phyloP scores from a whole-genome alignment of 306 rosid genomes.

The Alnus glutinosa region DNA sequence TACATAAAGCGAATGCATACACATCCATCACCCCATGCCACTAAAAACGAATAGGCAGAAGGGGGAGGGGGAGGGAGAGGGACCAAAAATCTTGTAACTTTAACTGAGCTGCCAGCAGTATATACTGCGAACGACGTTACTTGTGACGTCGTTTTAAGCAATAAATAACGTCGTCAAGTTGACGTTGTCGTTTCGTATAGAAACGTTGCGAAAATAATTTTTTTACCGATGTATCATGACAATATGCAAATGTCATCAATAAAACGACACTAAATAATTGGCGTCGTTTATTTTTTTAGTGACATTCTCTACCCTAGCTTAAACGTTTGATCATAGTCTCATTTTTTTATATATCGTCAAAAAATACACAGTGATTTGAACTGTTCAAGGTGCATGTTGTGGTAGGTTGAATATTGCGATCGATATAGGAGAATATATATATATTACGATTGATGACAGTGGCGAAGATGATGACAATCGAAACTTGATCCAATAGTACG shows the following conservation, averaged over 20 bases:
- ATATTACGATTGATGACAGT: conserved; percentile 23
- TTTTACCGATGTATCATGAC: too few relatives aligned
- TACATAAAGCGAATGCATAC: conserved; percentile 23
- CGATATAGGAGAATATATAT: conserved; percentile 1
- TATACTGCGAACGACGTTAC: too few relatives aligned
- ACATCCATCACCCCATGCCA: conserved; percentile 34
- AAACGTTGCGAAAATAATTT: too few relatives aligned
- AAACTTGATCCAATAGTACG: conserved; percentile 3
- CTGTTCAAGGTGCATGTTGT: not conserved
- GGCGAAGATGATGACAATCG: conserved; percentile 31
- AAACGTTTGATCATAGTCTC: not conserved
- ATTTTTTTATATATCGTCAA: not conserved
- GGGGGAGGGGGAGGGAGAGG: not conserved
- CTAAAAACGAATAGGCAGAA: conserved; percentile 20
- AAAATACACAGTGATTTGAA: not conserved
- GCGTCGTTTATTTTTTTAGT: too few relatives aligned
- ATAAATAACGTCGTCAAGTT: too few relatives aligned
- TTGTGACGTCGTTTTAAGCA: too few relatives aligned
- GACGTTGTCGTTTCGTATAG: too few relatives aligned
- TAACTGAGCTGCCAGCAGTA: not conserved
- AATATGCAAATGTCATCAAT: too few relatives aligned
- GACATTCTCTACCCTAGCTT: not conserved
- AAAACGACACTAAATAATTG: too few relatives aligned
- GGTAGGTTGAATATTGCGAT: not conserved
- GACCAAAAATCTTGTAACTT: not conserved